Evolutionary conservation across 1,284 basidiomycete species (phyloP).

Genomic region (Ceratobasidium sp.): DNA sequence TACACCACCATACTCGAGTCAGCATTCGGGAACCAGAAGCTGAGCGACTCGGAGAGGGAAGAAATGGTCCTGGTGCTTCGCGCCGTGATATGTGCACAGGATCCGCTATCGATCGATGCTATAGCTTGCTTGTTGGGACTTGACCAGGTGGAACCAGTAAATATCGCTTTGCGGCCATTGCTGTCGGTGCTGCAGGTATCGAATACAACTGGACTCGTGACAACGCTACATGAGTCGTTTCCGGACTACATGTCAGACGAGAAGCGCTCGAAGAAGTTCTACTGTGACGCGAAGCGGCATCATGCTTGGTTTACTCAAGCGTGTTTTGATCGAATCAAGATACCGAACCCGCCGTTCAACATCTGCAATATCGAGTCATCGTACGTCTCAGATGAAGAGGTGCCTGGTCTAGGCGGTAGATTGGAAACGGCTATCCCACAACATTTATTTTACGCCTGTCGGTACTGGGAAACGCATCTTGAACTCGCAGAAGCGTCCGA

Average conservation of each 20-base stretch:
- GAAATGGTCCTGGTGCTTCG: background rate
- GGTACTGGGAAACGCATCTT: background rate
- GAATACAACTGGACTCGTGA: background rate
- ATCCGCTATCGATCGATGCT: constrained; percentile 7
- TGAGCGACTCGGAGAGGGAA: background rate
- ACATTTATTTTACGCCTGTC: too few species aligned
- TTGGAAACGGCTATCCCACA: background rate
- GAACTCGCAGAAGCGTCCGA: background rate
- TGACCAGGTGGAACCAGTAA: background rate
- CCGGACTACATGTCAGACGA: background rate
- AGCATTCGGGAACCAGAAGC: background rate
- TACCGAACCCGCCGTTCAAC: too few species aligned
- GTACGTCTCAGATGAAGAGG: too few species aligned
- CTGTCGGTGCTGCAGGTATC: constrained; percentile 21
- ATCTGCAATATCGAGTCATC: too few species aligned
- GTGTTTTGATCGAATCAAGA: too few species aligned
- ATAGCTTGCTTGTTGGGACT: constrained; percentile 3
- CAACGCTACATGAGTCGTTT: constrained; percentile 5
- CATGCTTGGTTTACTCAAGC: too few species aligned
- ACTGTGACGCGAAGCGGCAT: background rate
- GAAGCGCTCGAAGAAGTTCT: background rate
- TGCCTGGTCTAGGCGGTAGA: background rate
- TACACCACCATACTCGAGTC: constrained; percentile 5
- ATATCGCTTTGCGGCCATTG: constrained; percentile 7
- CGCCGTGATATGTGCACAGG: constrained; percentile 18